These are phyloP conservation scores for Pseudocercospora cruenta DNA, from an alignment of 2,329 filamentous ascomycete genomes.

Conservation along the genomic window DNA sequence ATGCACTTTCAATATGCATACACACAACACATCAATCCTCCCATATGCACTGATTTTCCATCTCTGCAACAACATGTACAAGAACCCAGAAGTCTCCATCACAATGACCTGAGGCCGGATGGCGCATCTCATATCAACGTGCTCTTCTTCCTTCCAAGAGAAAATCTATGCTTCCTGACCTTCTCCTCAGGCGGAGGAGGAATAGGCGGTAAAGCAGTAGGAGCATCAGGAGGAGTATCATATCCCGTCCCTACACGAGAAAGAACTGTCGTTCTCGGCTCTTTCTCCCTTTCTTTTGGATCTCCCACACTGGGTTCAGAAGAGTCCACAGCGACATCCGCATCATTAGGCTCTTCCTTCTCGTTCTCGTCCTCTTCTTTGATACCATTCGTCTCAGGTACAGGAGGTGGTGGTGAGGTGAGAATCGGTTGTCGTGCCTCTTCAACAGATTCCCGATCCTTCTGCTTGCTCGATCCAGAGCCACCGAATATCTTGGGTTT, in stretches of 20 bases:
- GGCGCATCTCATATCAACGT: conserved; percentile 20
- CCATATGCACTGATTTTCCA: too few relatives aligned
- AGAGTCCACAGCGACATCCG: background rate
- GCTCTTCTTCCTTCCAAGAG: conserved; percentile 73
- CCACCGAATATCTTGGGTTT: conserved; percentile 34
- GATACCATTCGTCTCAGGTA: background rate
- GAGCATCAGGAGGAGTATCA: conserved; percentile 15
- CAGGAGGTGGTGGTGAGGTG: background rate
- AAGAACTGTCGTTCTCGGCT: background rate
- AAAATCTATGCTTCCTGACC: conserved; percentile 63
- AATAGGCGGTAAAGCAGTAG: conserved; percentile 5
- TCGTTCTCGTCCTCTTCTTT: background rate
- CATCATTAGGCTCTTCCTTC: background rate
- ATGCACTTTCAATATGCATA: background rate
- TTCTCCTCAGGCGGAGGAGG: conserved; percentile 30
- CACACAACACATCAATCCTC: background rate
- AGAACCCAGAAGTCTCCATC: too few relatives aligned
- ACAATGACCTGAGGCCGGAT: too few relatives aligned
- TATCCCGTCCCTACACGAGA: background rate
- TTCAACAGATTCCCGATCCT: conserved; percentile 49
- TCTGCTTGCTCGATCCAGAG: conserved; percentile 24
- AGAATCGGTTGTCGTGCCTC: conserved; percentile 42
- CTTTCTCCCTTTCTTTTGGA: background rate
- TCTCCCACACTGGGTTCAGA: background rate
- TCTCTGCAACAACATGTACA: conserved; percentile 2